A percentile compares a stretch with the other conserved stretches of the same genome.
Evolutionary conservation across 2,329 filamentous ascomycete species (phyloP).

Genomic region (Ceratocystis huliohia): DNA sequence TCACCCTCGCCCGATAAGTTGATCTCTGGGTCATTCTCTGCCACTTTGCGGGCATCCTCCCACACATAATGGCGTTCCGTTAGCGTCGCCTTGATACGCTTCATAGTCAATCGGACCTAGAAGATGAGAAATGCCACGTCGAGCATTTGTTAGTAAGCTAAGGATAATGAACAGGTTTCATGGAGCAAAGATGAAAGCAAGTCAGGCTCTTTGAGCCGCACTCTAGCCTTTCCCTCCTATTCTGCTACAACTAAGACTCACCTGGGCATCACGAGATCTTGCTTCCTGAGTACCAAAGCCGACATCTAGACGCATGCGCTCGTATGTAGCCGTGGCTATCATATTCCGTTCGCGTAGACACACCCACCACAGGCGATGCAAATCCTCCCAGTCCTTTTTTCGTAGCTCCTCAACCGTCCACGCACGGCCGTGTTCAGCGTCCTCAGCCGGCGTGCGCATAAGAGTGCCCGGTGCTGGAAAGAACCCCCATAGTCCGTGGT

Average conservation of each 20-base stretch:
- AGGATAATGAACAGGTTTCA: neutral
- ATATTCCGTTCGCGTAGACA: slow-evolving; percentile 85
- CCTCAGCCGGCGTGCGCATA: slow-evolving; percentile 60
- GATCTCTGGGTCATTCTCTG: slow-evolving; percentile 54
- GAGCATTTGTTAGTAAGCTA: neutral
- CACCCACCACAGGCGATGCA: slow-evolving; percentile 88
- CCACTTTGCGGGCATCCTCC: slow-evolving; percentile 59
- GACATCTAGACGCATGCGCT: slow-evolving; percentile 54
- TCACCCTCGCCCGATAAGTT: slow-evolving; percentile 40
- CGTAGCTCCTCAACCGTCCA: slow-evolving; percentile 82
- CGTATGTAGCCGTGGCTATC: slow-evolving; percentile 61
- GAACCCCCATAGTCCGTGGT: slow-evolving; percentile 89
- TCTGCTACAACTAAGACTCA: slow-evolving; percentile 32
- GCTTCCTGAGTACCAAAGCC: slow-evolving; percentile 63
- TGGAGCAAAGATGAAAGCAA: neutral
- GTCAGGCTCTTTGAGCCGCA: neutral
- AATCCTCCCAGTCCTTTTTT: slow-evolving; percentile 82
- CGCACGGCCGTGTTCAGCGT: slow-evolving; percentile 58
- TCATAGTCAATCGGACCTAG: slow-evolving; percentile 66
- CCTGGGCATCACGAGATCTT: slow-evolving; percentile 48
- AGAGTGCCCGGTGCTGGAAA: slow-evolving; percentile 59
- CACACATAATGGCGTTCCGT: slow-evolving; percentile 84
- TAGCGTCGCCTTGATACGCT: slow-evolving; percentile 68
- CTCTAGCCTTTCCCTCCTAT: neutral
- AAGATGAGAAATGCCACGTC: neutral